Evolutionary conservation across 208 protist species (phyloP), one percentile per base, ranked within the genome.

Genomic region (Leishmania major): DNA sequence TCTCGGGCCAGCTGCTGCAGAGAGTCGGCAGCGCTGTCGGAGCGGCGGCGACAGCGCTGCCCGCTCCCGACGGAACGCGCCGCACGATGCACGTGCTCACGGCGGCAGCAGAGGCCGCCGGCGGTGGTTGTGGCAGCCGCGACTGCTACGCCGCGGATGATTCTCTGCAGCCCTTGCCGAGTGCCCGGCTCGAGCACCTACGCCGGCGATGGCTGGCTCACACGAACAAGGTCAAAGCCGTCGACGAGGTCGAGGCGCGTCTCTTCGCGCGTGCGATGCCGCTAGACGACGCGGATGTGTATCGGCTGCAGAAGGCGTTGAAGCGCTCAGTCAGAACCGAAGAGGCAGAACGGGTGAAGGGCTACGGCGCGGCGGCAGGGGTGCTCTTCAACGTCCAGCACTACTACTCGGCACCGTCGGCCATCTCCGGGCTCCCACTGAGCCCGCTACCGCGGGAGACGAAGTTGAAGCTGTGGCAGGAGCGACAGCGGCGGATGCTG

Each of bases 391-490:
- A 91, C 47, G 76, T 87, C 53, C 59, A 84, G 59, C 74, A 72
- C 37, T 92, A 91, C 79, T 84, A 89, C 85, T 81, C 80, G 15
- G 83, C 81, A 17, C 84, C 89, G 2, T 83, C 85, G 59, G 78
- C 85, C 71, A 84, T 89, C 78, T 92, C 89, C 10, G 90, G 89
- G 6, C 84, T 95, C 6, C 85, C 89, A 11, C 88, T 94, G 4
- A 93, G 89, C 74, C 87, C 89, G 49, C 80, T 95, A 57, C 81
- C 93, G 35, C 86, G 84, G 31, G 84, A 84, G 43, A 76, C 74
- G 55, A 94, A 93, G 86, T 75, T 88, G 57, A 81, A 90, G 76
- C 90, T 94, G 51, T 95, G 94, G 94, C 94, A 92, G 82, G 84
- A 94, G 73, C 88, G 92, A 2, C 88, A 92, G 76, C 85, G 78